Evolutionary conservation across 441 rosid species (phyloP).

Genomic region (Brassica balearica): DNA sequence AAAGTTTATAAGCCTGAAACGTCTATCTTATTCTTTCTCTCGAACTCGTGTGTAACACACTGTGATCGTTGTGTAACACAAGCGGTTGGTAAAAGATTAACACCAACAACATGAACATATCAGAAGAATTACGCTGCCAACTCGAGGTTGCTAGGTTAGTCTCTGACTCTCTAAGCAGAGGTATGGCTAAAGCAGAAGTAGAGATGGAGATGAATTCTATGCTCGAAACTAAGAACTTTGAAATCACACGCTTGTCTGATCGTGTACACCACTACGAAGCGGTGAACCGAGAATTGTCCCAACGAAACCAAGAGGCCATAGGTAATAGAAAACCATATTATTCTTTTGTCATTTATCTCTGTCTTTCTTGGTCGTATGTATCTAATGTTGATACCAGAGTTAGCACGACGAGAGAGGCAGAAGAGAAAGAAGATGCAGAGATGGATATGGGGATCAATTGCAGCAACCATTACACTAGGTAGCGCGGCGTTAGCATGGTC

Average conservation of each 20-base stretch:
- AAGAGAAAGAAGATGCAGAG: constrained; percentile 64
- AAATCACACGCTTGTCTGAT: constrained; percentile 74
- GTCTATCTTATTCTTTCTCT: too few relatives aligned
- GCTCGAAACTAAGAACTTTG: constrained; percentile 78
- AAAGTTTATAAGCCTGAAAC: too few relatives aligned
- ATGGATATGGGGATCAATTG: constrained; percentile 86
- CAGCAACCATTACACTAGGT: constrained; percentile 65
- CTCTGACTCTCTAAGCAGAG: constrained; percentile 76
- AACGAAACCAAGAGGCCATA: constrained; percentile 82
- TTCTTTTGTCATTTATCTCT: background rate
- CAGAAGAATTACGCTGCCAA: constrained; percentile 51
- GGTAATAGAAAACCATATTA: constrained; percentile 46
- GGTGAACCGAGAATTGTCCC: constrained; percentile 83
- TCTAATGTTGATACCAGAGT: constrained; percentile 52
- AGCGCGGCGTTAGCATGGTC: constrained; percentile 78
- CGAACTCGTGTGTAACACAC: too few relatives aligned
- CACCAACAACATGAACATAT: constrained; percentile 38
- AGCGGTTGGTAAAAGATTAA: too few relatives aligned
- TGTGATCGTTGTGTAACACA: too few relatives aligned
- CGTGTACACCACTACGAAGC: constrained; percentile 82
- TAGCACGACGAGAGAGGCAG: constrained; percentile 63
- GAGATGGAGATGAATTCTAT: constrained; percentile 77
- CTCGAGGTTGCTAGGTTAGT: constrained; percentile 73
- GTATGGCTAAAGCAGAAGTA: constrained; percentile 74
- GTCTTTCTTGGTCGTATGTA: background rate